Evolutionary conservation across 2,329 filamentous ascomycete genomes (phyloP).

Genomic region (Immersiporthe knoxdaviesiana): DNA sequence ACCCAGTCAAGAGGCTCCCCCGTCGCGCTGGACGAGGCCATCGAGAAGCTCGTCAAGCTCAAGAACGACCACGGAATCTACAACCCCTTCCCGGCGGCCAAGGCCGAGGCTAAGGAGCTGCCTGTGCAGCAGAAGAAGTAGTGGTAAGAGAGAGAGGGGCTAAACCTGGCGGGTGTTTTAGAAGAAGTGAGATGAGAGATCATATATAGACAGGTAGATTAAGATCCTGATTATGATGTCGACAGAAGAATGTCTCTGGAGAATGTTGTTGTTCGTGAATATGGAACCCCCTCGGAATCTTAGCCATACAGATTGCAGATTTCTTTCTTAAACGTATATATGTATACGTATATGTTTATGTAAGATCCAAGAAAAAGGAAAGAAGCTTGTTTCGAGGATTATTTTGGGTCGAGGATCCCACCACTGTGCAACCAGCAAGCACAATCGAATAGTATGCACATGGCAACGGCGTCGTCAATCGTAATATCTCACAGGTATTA

Average conservation of each 20-base stretch:
- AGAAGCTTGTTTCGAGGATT: too few relatives aligned
- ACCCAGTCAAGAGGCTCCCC: constrained; percentile 65
- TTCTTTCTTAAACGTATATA: too few relatives aligned
- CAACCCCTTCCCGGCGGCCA: constrained; percentile 40
- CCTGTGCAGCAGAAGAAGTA: constrained; percentile 29
- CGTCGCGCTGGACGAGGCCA: constrained; percentile 58
- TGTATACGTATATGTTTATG: too few relatives aligned
- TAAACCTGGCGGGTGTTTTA: too few relatives aligned
- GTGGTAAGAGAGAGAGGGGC: too few relatives aligned
- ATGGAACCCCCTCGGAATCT: not conserved
- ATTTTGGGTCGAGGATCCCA: too few relatives aligned
- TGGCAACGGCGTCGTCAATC: not conserved
- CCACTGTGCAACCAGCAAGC: not conserved
- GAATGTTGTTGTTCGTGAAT: not conserved
- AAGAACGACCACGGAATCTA: constrained; percentile 50
- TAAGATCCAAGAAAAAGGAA: too few relatives aligned
- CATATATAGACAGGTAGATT: constrained; percentile 6
- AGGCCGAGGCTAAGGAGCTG: constrained; percentile 31
- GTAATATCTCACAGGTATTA: not conserved
- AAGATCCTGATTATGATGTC: not conserved
- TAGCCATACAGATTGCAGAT: too few relatives aligned
- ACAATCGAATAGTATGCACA: too few relatives aligned
- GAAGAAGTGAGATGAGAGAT: not conserved
- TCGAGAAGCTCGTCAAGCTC: constrained; percentile 58
- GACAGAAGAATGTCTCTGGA: not conserved